phyloP scores from a whole-genome alignment of 805 yeast genomes.

The Sugiyamaella americana region DNA sequence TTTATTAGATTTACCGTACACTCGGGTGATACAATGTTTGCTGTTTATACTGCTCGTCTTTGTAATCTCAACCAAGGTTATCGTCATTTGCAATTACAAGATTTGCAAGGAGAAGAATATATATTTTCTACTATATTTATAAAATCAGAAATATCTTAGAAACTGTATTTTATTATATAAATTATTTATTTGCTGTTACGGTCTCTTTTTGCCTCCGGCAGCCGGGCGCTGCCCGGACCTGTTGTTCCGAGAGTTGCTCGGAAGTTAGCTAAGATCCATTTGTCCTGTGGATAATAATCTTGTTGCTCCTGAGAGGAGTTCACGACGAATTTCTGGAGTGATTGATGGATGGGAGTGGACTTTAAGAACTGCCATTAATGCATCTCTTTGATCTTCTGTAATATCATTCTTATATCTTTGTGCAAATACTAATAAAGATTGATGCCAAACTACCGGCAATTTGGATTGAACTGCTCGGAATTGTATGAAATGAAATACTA shows the following conservation, averaged over 20 bases:
- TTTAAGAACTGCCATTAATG: constrained; percentile 82
- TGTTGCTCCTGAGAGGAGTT: constrained; percentile 70
- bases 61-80: constrained; percentile 69
- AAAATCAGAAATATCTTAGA: constrained; percentile 13
- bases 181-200: background rate
- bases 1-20: constrained; percentile 34
- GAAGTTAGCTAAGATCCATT: constrained; percentile 19
- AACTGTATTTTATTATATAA: background rate
- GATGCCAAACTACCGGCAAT: constrained; percentile 96
- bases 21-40: constrained; percentile 39
- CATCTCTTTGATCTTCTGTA: constrained; percentile 97
- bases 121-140: constrained; percentile 53
- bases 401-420: constrained; percentile 95
- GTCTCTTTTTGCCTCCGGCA: too few relatives aligned
- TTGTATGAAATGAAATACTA: constrained; percentile 89
- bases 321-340: constrained; percentile 93
- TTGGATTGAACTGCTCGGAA: constrained; percentile 50
- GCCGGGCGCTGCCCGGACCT: too few relatives aligned
- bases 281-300: constrained; percentile 15
- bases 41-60: constrained; percentile 56
- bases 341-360: constrained; percentile 83
- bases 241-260: too few relatives aligned
- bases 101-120: constrained; percentile 72
- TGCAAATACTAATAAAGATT: constrained; percentile 88
- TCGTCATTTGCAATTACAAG: constrained; percentile 73